Evolutionary conservation across 257 asterid species (phyloP).

Genomic region (Cynanchum wilfordii): DNA sequence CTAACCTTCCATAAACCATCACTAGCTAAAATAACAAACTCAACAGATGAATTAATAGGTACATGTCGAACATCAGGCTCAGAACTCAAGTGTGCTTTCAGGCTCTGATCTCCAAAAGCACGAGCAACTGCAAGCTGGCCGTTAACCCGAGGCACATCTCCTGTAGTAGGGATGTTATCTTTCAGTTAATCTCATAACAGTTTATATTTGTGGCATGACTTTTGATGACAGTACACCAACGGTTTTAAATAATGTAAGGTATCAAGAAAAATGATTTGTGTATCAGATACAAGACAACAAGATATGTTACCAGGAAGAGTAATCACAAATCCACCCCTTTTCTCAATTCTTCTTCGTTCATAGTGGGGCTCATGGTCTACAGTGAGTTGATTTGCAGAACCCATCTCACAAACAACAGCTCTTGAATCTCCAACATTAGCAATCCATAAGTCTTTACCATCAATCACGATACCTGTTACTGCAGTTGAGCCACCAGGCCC

Average conservation of each 20-base stretch:
- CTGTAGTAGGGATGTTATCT: conserved; percentile 27
- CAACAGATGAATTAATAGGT: conserved; percentile 41
- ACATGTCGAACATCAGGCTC: conserved; percentile 63
- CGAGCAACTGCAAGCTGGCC: conserved; percentile 88
- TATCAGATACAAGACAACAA: background rate
- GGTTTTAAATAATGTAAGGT: conserved; percentile 3
- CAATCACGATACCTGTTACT: conserved; percentile 70
- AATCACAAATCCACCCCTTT: conserved; percentile 72
- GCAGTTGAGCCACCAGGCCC: conserved; percentile 93
- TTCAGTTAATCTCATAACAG: background rate
- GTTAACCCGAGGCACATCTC: conserved; percentile 82
- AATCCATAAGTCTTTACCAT: conserved; percentile 75
- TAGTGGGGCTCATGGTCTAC: conserved; percentile 74
- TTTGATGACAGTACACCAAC: background rate
- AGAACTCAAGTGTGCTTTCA: conserved; percentile 71
- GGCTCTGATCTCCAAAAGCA: conserved; percentile 79
- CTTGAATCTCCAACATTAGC: conserved; percentile 77
- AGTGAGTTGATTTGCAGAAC: conserved; percentile 53
- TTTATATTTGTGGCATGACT: background rate
- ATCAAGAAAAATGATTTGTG: background rate
- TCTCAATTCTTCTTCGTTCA: conserved; percentile 62
- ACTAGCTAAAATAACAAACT: conserved; percentile 69
- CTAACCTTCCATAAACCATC: conserved; percentile 92
- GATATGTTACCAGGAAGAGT: conserved; percentile 55
- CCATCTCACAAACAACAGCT: conserved; percentile 62